Evolutionary conservation across 768 basidiomycete species (phyloP), one percentile per base, ranked within the genome.

Genomic region (Podaxis pistillaris): DNA sequence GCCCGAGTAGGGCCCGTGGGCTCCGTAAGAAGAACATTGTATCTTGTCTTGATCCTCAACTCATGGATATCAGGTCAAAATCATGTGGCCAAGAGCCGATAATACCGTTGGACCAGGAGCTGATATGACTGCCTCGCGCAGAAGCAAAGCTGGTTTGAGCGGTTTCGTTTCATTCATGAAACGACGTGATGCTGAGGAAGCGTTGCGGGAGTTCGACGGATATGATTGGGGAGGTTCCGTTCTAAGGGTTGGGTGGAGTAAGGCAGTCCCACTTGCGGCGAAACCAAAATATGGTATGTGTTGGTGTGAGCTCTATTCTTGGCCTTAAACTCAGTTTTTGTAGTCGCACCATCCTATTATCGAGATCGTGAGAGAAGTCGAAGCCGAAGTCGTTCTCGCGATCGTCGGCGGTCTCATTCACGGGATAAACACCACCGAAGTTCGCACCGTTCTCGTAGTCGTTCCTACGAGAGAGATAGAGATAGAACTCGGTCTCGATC

Each of bases 101-200:
- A 82, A 76, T 17, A 80, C 83, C 1, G 65, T 75, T 5, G 88
- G 89, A 33, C 87, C 89, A 53, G 92, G 89, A 1, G 83, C 86
- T 24, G 89, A 92, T 50, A 90, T 93, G 83, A 89, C 89, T 24
- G 74, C 83, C 7, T 82, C 87, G 15, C 83, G 94, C 47, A 82
- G 88, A 53, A 81, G 77, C 54, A 91, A 91, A 74, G 70, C 87
- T 12, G 93, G 93, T 15, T 80, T 98, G 22, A 94, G 93, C 69
- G 97, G 97, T 1, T 99, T 99, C 70, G 97, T 99, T 19, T 93
- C 95, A 0, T 98, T 90, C 74, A 97, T 98, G 93, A 93, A 88
- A 68, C 83, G 97, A 56, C 86, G 86, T 66, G 94, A 95, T 68
- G 96, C 97, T 2, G 96, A 98, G 71, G 78, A 75, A 47, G 96